phyloP scores from a whole-genome alignment of 2,329 filamentous ascomycete genomes.

The Fusarium haematococcum region DNA sequence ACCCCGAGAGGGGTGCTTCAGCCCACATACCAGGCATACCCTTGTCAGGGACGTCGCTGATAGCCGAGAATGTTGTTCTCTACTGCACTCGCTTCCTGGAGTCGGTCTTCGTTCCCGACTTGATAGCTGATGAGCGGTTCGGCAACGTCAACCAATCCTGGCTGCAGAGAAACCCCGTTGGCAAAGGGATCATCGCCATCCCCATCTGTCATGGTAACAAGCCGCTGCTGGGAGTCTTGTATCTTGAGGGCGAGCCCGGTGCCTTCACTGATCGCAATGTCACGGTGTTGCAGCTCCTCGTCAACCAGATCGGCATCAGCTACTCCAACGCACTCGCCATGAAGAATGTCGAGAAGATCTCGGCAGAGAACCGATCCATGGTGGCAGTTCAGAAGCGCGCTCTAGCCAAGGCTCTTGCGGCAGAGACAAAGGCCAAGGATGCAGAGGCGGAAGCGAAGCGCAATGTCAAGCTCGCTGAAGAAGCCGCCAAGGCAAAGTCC shows the following conservation, averaged over 20 bases:
- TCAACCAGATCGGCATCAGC: conserved; percentile 82
- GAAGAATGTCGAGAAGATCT: conserved; percentile 81
- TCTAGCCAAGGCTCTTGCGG: conserved; percentile 76
- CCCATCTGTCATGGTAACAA: conserved; percentile 81
- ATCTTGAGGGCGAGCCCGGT: conserved; percentile 79
- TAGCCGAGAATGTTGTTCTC: conserved; percentile 81
- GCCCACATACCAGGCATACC: conserved; percentile 75
- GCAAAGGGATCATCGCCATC: conserved; percentile 82
- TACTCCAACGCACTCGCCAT: conserved; percentile 76
- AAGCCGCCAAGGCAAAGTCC: conserved; percentile 84
- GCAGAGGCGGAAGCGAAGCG: conserved; percentile 82
- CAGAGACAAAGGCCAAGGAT: conserved; percentile 80
- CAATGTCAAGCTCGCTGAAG: conserved; percentile 84
- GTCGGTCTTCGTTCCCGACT: conserved; percentile 78
- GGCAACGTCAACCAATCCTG: conserved; percentile 79
- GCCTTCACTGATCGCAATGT: conserved; percentile 82
- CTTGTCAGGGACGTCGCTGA: conserved; percentile 72
- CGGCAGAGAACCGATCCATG: conserved; percentile 82
- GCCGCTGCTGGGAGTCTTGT: conserved; percentile 78
- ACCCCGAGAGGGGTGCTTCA: conserved; percentile 75
- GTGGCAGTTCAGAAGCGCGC: conserved; percentile 81
- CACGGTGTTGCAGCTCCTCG: conserved; percentile 75
- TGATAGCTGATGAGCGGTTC: conserved; percentile 81
- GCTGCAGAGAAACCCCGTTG: conserved; percentile 74
- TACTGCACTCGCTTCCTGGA: conserved; percentile 84